Evolutionary conservation across 2,329 filamentous ascomycete genomes (phyloP), one percentile per base, ranked within the genome.

Genomic region (Blastomyces emzantsi): DNA sequence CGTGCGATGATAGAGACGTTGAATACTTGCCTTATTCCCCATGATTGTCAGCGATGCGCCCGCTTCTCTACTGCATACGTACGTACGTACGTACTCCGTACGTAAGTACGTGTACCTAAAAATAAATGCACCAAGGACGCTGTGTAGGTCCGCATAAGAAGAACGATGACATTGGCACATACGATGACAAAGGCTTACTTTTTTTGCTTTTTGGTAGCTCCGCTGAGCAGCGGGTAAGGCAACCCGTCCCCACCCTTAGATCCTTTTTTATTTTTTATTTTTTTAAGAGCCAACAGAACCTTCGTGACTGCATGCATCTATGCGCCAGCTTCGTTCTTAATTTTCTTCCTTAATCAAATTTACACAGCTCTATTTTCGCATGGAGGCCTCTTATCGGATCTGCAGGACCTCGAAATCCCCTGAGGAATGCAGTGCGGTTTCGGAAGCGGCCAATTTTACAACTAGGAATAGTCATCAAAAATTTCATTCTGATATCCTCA

Each of bases 271-370:
- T 17, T 47, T 8, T 15, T 22, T 22, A 22, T 3, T 22, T 30
- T 30, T 30, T 30, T 2, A 30, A 2, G 28, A 30, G 28, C 28
- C 28, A 30, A 30, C 25, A 33, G 17, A 28, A 22, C 55, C 55
- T 39, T 43, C 55, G 55, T 57, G 15, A 43, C 41, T 57, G 55
- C 56, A 58, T 58, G 39, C 22, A 22, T 39, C 36, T 58, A 30
- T 43, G 36, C n/a, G 13, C 13, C n/a, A 41, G 36, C 56, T 19
- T 25, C 33, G 11, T 7, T 41, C 56, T 25, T 28, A 28, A 4
- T 19, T 58, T 43, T 41, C 2, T 7, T 6, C 19, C 13, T 15
- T 22, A 1, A 22, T 22, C 19, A 25, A 28, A 8, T 25, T 22
- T 28, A 5, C 22, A 5, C n/a, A 5, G 47, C 28, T 17, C 43